Conservation (phyloP, 768 basidiomycete genomes). For the Termitomyces sp. region DNA sequence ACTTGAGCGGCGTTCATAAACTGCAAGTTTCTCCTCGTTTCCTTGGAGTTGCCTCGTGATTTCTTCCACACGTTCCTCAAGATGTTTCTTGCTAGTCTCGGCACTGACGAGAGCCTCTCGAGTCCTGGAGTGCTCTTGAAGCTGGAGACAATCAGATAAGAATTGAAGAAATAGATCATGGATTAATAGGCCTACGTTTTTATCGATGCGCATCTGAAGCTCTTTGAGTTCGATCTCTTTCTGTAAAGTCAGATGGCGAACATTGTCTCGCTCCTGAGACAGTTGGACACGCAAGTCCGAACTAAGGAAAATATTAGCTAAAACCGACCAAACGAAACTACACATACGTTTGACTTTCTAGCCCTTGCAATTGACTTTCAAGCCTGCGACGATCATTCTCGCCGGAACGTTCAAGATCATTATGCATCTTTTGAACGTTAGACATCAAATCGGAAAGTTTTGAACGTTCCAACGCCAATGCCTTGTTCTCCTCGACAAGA, state of each 20-base stretch:
- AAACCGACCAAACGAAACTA: neutral
- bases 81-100: constrained; percentile 75
- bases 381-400: constrained; percentile 80
- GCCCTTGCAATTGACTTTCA: constrained; percentile 73
- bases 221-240: constrained; percentile 81
- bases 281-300: constrained; percentile 73
- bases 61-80: constrained; percentile 68
- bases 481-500: constrained; percentile 82
- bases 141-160: constrained; percentile 34
- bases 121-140: constrained; percentile 59
- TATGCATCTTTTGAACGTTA: constrained; percentile 89
- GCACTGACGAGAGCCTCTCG: constrained; percentile 69
- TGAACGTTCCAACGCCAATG: constrained; percentile 74
- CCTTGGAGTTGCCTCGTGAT: constrained; percentile 64
- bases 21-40: constrained; percentile 79
- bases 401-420: constrained; percentile 78
- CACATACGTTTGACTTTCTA: constrained; percentile 76
- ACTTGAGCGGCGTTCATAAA: constrained; percentile 71
- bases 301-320: constrained; percentile 30
- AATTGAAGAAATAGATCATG: neutral
- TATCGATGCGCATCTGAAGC: constrained; percentile 68
- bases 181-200: constrained; percentile 43
- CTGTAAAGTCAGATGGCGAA: constrained; percentile 73
- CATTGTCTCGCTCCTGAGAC: constrained; percentile 66
- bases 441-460: constrained; percentile 84